These are phyloP conservation scores for Nigrospora oryzae DNA, from an alignment of 2,329 filamentous ascomycete species.

Conservation along the genomic window DNA sequence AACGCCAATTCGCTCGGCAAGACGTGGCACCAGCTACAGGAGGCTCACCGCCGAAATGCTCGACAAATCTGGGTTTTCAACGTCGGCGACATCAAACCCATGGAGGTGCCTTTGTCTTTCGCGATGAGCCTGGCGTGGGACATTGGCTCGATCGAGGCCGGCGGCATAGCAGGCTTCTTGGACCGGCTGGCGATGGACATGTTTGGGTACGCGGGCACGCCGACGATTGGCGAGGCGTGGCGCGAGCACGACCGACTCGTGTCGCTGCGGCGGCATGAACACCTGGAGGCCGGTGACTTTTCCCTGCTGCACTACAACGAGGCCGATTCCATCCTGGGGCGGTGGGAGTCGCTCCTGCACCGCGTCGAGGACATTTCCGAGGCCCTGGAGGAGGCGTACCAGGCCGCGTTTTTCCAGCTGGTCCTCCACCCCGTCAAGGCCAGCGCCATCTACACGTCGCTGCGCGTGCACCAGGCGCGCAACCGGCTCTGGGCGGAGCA, in stretches of 20 bases:
- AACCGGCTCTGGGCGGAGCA: slow-evolving; percentile 49
- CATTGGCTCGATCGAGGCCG: slow-evolving; percentile 32
- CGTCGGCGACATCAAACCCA: slow-evolving; percentile 57
- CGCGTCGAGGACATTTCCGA: not conserved
- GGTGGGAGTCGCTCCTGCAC: not conserved
- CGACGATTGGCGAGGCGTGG: slow-evolving; percentile 38
- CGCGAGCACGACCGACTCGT: slow-evolving; percentile 40
- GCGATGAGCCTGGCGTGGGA: slow-evolving; percentile 41
- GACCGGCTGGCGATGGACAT: slow-evolving; percentile 37
- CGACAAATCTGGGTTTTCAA: slow-evolving; percentile 60
- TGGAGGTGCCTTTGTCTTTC: slow-evolving; percentile 21
- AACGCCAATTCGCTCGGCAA: slow-evolving; percentile 50
- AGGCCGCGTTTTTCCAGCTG: slow-evolving; percentile 32
- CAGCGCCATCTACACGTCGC: slow-evolving; percentile 42
- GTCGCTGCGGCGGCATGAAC: slow-evolving; percentile 51
- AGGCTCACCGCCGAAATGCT: slow-evolving; percentile 50
- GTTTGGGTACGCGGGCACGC: slow-evolving; percentile 36
- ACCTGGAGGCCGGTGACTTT: slow-evolving; percentile 47
- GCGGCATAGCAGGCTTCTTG: slow-evolving; percentile 32
- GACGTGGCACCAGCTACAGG: slow-evolving; percentile 36
- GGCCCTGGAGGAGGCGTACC: not conserved
- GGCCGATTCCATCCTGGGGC: not conserved
- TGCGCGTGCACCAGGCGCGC: slow-evolving; percentile 33
- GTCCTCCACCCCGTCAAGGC: slow-evolving; percentile 53
- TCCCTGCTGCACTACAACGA: slow-evolving; percentile 18